Percentiles rank a stretch among this genome's conserved stretches.
Conservation (phyloP, 2,329 filamentous ascomycete genomes). For the Helotiales sp. region DNA sequence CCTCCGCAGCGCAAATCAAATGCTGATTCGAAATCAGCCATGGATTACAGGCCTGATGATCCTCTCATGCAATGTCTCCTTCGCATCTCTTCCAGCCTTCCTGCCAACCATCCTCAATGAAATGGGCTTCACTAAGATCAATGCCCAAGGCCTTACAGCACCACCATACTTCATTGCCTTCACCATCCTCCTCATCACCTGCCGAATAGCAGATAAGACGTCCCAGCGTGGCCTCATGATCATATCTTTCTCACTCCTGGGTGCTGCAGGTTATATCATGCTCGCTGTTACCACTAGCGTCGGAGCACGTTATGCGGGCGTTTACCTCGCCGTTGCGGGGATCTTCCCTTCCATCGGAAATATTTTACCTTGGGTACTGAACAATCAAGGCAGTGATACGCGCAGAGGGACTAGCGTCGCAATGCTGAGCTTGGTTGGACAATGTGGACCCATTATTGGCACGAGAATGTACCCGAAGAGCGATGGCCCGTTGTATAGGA, state of each 20-base stretch:
- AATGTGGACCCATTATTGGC: constrained; percentile 66
- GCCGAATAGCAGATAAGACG: constrained; percentile 12
- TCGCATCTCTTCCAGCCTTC: constrained; percentile 67
- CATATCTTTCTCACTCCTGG: constrained; percentile 9
- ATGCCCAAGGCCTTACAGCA: constrained; percentile 73
- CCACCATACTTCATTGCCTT: constrained; percentile 74
- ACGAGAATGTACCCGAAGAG: constrained; percentile 64
- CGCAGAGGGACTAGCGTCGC: constrained; percentile 69
- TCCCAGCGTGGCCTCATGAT: constrained; percentile 20
- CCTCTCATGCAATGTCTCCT: constrained; percentile 62
- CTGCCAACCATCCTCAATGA: constrained; percentile 64
- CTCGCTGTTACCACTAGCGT: constrained; percentile 13
- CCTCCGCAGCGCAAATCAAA: neutral
- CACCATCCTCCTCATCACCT: constrained; percentile 58
- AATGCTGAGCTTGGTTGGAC: constrained; percentile 70
- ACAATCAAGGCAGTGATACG: constrained; percentile 72
- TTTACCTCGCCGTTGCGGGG: constrained; percentile 59
- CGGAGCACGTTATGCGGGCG: constrained; percentile 18
- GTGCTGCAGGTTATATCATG: constrained; percentile 21
- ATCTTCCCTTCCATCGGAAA: constrained; percentile 73
- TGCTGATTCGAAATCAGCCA: constrained; percentile 1
- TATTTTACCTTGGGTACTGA: constrained; percentile 71
- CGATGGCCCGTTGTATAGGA: constrained; percentile 53
- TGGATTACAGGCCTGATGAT: constrained; percentile 22
- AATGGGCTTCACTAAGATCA: constrained; percentile 71